Evolutionary conservation across 2,329 filamentous ascomycete genomes (phyloP).

Genomic region (Alternaria gaisen): DNA sequence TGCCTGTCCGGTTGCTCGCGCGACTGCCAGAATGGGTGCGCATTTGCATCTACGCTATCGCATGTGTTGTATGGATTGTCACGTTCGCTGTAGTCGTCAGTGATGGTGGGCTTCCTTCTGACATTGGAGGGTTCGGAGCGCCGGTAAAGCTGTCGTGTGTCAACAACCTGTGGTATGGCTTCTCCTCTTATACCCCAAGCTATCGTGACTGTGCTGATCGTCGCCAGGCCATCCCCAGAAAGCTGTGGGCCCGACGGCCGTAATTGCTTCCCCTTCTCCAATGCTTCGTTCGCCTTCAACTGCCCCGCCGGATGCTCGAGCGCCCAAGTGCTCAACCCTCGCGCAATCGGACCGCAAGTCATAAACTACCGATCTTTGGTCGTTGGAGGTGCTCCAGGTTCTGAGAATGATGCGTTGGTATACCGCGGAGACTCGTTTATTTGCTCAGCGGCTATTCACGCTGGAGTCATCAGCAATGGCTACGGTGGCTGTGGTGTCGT

Average conservation of each 20-base stretch:
- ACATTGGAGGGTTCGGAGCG: slow-evolving; percentile 74
- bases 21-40: slow-evolving; percentile 66
- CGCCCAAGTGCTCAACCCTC: slow-evolving; percentile 59
- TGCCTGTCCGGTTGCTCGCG: slow-evolving; percentile 68
- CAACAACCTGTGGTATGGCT: slow-evolving; percentile 69
- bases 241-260: slow-evolving; percentile 64
- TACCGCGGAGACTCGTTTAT: slow-evolving; percentile 52
- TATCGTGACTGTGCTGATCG: background rate
- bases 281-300: slow-evolving; percentile 62
- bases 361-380: slow-evolving; percentile 72
- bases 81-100: slow-evolving; percentile 74
- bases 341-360: slow-evolving; percentile 65
- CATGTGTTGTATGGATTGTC: slow-evolving; percentile 72
- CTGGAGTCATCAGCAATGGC: slow-evolving; percentile 38
- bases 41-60: slow-evolving; percentile 64
- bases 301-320: slow-evolving; percentile 64
- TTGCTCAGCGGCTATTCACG: slow-evolving; percentile 49
- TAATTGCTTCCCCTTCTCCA: slow-evolving; percentile 64
- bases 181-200: background rate
- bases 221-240: slow-evolving; percentile 36
- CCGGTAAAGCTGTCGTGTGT: slow-evolving; percentile 73
- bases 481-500: slow-evolving; percentile 48
- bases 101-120: slow-evolving; percentile 62
- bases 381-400: slow-evolving; percentile 64
- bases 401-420: slow-evolving; percentile 18